A percentile compares a stretch with the other conserved stretches of the same genome.
phyloP scores from a whole-genome alignment of 2,329 filamentous ascomycete genomes.

The Neoscytalidium dimidiatum region DNA sequence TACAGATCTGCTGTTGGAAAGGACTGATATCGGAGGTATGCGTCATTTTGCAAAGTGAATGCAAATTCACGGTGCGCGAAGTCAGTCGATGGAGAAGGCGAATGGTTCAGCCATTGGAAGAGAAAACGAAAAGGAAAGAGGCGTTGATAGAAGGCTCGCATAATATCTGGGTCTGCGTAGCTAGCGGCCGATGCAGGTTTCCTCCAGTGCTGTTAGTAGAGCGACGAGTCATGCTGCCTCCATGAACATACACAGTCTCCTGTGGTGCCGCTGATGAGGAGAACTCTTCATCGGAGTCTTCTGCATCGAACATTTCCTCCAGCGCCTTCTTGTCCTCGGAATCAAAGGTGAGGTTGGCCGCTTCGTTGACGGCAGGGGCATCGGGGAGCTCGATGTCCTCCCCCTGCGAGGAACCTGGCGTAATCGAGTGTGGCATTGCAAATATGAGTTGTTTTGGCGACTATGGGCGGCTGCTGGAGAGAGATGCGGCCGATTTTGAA shows the following conservation, averaged over 20 bases:
- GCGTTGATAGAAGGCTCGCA: slow-evolving; percentile 93
- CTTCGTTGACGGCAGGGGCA: slow-evolving; percentile 24
- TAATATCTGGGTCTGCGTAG: slow-evolving; percentile 74
- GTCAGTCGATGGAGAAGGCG: slow-evolving; percentile 79
- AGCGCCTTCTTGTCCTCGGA: slow-evolving; percentile 40
- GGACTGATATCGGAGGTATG: slow-evolving; percentile 89
- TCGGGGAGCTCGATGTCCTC: slow-evolving; percentile 46
- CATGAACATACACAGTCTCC: slow-evolving; percentile 39
- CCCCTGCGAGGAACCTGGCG: slow-evolving; percentile 40
- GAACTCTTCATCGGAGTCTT: slow-evolving; percentile 60
- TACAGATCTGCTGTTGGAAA: slow-evolving; percentile 67
- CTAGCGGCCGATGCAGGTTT: slow-evolving; percentile 43
- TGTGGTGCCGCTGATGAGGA: slow-evolving; percentile 53
- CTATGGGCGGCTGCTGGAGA: background rate
- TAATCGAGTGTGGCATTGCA: slow-evolving; percentile 50
- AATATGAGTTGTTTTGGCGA: background rate
- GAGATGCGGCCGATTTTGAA: background rate
- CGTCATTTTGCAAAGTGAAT: slow-evolving; percentile 89
- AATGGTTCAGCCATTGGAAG: slow-evolving; percentile 98
- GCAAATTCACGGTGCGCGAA: slow-evolving; percentile 95
- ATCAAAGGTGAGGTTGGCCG: slow-evolving; percentile 25
- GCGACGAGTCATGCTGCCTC: background rate
- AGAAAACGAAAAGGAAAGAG: slow-evolving; percentile 92
- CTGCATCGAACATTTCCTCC: slow-evolving; percentile 62
- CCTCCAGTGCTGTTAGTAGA: slow-evolving; percentile 10